Evolutionary conservation across 2,329 filamentous ascomycete genomes (phyloP).

Genomic region (Amauroascus niger): DNA sequence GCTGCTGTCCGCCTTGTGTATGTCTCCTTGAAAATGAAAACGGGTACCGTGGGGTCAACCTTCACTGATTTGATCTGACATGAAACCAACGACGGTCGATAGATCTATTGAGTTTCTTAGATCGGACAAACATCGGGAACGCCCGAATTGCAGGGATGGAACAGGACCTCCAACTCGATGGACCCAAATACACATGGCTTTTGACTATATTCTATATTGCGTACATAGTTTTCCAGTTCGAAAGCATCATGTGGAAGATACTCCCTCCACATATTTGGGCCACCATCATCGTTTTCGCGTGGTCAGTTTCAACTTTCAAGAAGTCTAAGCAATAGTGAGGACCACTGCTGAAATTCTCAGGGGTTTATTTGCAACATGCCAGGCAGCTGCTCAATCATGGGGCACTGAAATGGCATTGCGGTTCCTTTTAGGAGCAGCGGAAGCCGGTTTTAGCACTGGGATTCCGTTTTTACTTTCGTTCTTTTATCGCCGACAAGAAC

Average conservation of each 20-base stretch:
- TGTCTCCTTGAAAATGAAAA: slow-evolving; percentile 10
- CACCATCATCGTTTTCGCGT: slow-evolving; percentile 35
- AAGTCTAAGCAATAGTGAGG: not conserved
- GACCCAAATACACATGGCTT: slow-evolving; percentile 43
- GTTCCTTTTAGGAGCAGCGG: slow-evolving; percentile 40
- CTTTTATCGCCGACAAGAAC: slow-evolving; percentile 50
- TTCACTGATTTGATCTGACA: not conserved
- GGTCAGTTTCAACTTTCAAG: slow-evolving; percentile 27
- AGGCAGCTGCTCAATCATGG: slow-evolving; percentile 39
- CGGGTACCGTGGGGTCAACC: not conserved
- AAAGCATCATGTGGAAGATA: slow-evolving; percentile 40
- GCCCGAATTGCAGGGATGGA: slow-evolving; percentile 47
- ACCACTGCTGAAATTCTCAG: slow-evolving; percentile 21
- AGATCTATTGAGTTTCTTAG: slow-evolving; percentile 42
- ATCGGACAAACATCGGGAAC: slow-evolving; percentile 45
- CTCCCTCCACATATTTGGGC: slow-evolving; percentile 37
- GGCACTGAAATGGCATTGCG: slow-evolving; percentile 41
- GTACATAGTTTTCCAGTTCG: slow-evolving; percentile 37
- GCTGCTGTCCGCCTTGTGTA: slow-evolving; percentile 38
- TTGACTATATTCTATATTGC: slow-evolving; percentile 47
- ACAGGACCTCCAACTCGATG: slow-evolving; percentile 40
- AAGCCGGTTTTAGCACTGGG: slow-evolving; percentile 39
- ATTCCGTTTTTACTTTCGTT: slow-evolving; percentile 46
- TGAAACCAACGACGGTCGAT: slow-evolving; percentile 2
- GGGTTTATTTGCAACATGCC: slow-evolving; percentile 41